phyloP scores from a whole-genome alignment of 495 filamentous ascomycete genomes.

The Endocarpon pusillum region DNA sequence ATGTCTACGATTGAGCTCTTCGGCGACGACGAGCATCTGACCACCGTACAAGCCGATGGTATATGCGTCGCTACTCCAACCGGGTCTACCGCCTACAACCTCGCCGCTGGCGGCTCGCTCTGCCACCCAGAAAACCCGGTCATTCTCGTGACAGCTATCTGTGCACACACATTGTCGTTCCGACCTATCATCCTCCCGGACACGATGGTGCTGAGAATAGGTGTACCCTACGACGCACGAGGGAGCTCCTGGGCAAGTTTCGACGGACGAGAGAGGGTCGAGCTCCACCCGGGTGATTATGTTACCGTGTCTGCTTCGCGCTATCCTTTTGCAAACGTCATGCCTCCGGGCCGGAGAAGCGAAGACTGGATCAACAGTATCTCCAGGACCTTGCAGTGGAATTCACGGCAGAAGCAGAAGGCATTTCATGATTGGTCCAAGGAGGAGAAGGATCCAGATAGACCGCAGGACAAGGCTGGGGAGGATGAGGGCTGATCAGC shows the following conservation, averaged over 20 bases:
- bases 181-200: slow-evolving; percentile 90
- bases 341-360: slow-evolving; percentile 51
- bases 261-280: slow-evolving; percentile 77
- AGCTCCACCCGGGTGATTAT: slow-evolving; percentile 81
- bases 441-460: slow-evolving; percentile 3
- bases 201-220: slow-evolving; percentile 78
- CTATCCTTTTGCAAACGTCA: slow-evolving; percentile 83
- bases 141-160: slow-evolving; percentile 88
- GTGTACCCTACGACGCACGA: slow-evolving; percentile 82
- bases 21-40: slow-evolving; percentile 90
- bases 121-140: slow-evolving; percentile 96
- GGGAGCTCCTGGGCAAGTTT: slow-evolving; percentile 92
- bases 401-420: slow-evolving; percentile 66
- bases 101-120: slow-evolving; percentile 85
- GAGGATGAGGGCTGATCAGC: slow-evolving; percentile 1
- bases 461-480: not conserved
- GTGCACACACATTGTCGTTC: slow-evolving; percentile 90
- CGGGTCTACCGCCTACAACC: slow-evolving; percentile 91
- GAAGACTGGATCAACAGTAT: slow-evolving; percentile 94
- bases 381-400: slow-evolving; percentile 82
- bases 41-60: slow-evolving; percentile 71
- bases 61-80: slow-evolving; percentile 84
- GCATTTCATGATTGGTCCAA: slow-evolving; percentile 19
- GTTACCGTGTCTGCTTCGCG: slow-evolving; percentile 85
- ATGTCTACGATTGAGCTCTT: slow-evolving; percentile 84